Conservation (phyloP, 169 alveolate species). For the Toxoplasma gondii region DNA sequence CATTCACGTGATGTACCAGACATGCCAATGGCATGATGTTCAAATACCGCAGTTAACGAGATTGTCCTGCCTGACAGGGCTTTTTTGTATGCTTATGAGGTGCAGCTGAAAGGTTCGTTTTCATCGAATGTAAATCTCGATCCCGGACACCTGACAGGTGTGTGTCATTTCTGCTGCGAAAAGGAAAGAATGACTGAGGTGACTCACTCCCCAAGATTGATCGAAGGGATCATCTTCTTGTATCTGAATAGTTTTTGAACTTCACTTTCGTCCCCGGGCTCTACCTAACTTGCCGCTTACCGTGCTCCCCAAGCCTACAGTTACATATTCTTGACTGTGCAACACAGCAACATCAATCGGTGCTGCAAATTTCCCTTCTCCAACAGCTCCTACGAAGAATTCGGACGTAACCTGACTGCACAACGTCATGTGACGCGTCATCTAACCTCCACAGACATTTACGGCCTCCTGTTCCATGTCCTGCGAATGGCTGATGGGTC, state of each 20-base stretch:
- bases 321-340: conserved; percentile 55
- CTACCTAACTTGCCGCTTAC: neutral
- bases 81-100: neutral
- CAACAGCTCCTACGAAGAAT: conserved; percentile 60
- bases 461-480: conserved; percentile 71
- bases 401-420: too few species aligned
- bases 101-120: neutral
- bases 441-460: conserved; percentile 70
- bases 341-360: conserved; percentile 71
- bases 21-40: conserved; percentile 45
- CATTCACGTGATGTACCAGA: conserved; percentile 62
- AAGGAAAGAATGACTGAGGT: neutral
- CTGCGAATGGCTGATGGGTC: conserved; percentile 67
- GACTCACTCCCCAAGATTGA: conserved; percentile 74
- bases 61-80: neutral
- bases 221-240: conserved; percentile 72
- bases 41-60: neutral
- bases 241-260: conserved; percentile 8
- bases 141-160: conserved; percentile 69
- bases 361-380: conserved; percentile 73
- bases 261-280: neutral
- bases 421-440: neutral
- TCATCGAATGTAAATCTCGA: conserved; percentile 68
- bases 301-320: conserved; percentile 64
- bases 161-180: neutral